These are phyloP conservation scores for Phytophthora pseudosyringae DNA, from an alignment of 352 stramenopile species.

Conservation along the genomic window DNA sequence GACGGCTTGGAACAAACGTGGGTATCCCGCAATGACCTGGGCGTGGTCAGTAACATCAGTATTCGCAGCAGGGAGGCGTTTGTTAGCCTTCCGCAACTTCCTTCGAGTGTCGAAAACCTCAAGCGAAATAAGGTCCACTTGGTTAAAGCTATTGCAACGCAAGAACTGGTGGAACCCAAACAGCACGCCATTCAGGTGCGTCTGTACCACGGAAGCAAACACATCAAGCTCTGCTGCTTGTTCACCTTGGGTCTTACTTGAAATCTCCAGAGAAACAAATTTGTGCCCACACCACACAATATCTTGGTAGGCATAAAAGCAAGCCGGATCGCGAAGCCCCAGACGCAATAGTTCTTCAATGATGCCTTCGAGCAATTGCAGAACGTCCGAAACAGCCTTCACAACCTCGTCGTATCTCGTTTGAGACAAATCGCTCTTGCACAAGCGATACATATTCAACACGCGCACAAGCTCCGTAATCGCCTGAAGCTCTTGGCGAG, in stretches of 20 bases:
- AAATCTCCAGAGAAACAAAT: slow-evolving; percentile 34
- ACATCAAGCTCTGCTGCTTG: slow-evolving; percentile 42
- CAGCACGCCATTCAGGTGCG: slow-evolving; percentile 69
- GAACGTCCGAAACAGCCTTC: slow-evolving; percentile 42
- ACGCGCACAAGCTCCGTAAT: slow-evolving; percentile 65
- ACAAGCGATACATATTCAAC: slow-evolving; percentile 55
- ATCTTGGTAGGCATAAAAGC: slow-evolving; percentile 83
- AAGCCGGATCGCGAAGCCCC: slow-evolving; percentile 64
- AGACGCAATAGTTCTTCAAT: slow-evolving; percentile 61
- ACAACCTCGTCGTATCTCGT: slow-evolving; percentile 21
- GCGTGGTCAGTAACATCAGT: slow-evolving; percentile 55
- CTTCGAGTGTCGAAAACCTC: slow-evolving; percentile 78
- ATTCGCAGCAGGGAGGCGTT: slow-evolving; percentile 10
- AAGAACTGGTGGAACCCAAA: slow-evolving; percentile 83
- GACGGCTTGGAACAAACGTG: slow-evolving; percentile 64
- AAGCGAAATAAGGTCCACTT: slow-evolving; percentile 72
- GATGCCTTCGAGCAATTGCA: slow-evolving; percentile 57
- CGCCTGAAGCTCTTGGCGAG: slow-evolving; percentile 68
- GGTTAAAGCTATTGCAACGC: slow-evolving; percentile 81
- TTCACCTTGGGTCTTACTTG: slow-evolving; percentile 8
- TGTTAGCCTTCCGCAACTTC: slow-evolving; percentile 56
- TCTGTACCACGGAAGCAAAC: slow-evolving; percentile 64
- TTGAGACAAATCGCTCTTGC: slow-evolving; percentile 26
- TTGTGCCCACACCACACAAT: slow-evolving; percentile 87
- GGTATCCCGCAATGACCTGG: slow-evolving; percentile 51